Conservation (phyloP, 169 alveolate genomes). For the Plasmodium yoelii region DNA sequence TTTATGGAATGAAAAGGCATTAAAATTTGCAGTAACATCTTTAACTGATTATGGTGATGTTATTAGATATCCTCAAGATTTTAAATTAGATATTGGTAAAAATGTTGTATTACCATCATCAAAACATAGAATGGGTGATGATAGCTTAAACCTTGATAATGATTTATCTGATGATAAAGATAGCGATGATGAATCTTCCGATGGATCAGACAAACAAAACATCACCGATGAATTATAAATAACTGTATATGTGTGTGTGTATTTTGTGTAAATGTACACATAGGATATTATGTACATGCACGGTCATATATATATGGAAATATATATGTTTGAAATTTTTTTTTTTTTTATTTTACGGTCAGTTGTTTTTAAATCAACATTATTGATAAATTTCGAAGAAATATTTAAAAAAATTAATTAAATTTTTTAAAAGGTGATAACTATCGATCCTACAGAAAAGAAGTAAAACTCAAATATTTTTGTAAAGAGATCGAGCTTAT, state of each 20-base stretch:
- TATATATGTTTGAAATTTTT: too few relatives aligned
- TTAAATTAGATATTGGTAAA: conserved; percentile 77
- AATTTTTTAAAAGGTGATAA: too few relatives aligned
- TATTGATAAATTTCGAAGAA: too few relatives aligned
- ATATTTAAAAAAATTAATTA: too few relatives aligned
- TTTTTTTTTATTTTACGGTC: too few relatives aligned
- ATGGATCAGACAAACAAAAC: neutral
- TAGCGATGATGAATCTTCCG: conserved; percentile 4
- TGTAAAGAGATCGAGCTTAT: too few relatives aligned
- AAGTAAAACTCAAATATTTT: too few relatives aligned
- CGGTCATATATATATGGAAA: too few relatives aligned
- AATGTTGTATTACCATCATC: conserved; percentile 63
- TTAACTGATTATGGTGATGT: conserved; percentile 86
- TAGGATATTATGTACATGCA: too few relatives aligned
- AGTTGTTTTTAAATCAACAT: too few relatives aligned
- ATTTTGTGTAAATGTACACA: neutral
- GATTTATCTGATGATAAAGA: conserved; percentile 15
- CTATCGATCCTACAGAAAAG: too few relatives aligned
- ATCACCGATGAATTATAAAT: conserved; percentile 37
- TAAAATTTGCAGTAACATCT: conserved; percentile 80
- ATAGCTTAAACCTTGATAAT: conserved; percentile 28
- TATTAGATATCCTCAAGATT: conserved; percentile 82
- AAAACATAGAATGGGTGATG: conserved; percentile 4
- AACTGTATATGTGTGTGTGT: too few relatives aligned
- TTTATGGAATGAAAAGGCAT: conserved; percentile 82